Conservation (phyloP, 306 rosid species). For the Cercis canadensis region DNA sequence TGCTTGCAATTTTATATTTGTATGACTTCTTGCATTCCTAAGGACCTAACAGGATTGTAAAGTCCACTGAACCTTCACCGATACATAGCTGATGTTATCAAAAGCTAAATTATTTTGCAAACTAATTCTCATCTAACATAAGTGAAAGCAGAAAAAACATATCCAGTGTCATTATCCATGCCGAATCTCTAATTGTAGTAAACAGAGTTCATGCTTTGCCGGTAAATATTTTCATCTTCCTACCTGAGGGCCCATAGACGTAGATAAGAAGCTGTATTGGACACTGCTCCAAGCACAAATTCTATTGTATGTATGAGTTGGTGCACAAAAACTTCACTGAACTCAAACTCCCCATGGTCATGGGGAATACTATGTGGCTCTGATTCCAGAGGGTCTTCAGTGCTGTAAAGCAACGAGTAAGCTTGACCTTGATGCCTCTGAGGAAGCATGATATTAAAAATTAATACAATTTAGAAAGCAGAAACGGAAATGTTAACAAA, state of each 20-base stretch:
- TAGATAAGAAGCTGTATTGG: slow-evolving; percentile 97
- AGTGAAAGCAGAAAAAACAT: neutral
- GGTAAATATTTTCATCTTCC: slow-evolving; percentile 24
- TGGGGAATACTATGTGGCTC: slow-evolving; percentile 52
- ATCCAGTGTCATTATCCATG: neutral
- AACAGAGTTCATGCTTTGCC: slow-evolving; percentile 9
- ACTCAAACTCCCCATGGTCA: slow-evolving; percentile 80
- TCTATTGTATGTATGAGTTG: slow-evolving; percentile 97
- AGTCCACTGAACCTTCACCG: slow-evolving; percentile 9
- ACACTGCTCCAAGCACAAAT: slow-evolving; percentile 95
- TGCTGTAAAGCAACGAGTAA: slow-evolving; percentile 57
- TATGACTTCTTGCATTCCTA: slow-evolving; percentile 1
- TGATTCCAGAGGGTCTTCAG: slow-evolving; percentile 70
- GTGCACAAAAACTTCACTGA: slow-evolving; percentile 90
- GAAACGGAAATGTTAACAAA: neutral
- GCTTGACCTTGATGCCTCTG: slow-evolving; percentile 78
- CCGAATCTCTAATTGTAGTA: slow-evolving; percentile 4
- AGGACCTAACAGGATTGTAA: slow-evolving; percentile 4
- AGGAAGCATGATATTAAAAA: slow-evolving; percentile 18
- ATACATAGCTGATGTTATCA: slow-evolving; percentile 7
- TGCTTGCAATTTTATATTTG: slow-evolving; percentile 6
- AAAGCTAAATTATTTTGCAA: slow-evolving; percentile 27
- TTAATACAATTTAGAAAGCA: slow-evolving; percentile 16
- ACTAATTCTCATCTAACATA: slow-evolving; percentile 2
- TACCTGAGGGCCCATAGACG: slow-evolving; percentile 99